Conservation (phyloP, 169 alveolate species). For the Cryptosporidium xiaoi region DNA sequence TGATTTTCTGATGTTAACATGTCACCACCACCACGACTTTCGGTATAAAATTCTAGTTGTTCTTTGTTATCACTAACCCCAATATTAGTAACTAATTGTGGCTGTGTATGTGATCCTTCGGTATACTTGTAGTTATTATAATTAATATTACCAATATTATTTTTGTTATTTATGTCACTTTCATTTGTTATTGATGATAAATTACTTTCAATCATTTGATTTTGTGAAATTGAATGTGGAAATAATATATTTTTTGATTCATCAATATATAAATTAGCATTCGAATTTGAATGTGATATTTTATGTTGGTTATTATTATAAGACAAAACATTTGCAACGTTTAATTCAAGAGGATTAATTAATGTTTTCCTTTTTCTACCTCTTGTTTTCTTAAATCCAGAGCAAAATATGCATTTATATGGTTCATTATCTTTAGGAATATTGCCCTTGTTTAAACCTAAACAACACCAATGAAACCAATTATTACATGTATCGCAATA, state of each 20-base stretch:
- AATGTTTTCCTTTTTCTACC: conserved; percentile 17
- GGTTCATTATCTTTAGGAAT: conserved; percentile 61
- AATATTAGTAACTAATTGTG: too few relatives aligned
- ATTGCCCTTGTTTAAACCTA: conserved; percentile 18
- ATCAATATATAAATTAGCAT: neutral
- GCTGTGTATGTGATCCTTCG: too few relatives aligned
- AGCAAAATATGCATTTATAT: conserved; percentile 36
- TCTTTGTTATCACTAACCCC: too few relatives aligned
- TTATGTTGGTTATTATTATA: neutral
- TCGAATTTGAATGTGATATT: neutral
- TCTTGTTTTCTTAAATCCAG: neutral
- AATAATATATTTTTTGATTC: neutral
- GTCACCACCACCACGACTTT: too few relatives aligned
- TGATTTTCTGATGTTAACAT: too few relatives aligned
- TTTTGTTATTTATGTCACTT: neutral
- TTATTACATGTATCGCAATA: conserved; percentile 66
- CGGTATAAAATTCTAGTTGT: too few relatives aligned
- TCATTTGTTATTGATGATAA: neutral
- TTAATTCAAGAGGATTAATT: too few relatives aligned
- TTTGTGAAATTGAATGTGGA: too few relatives aligned
- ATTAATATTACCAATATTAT: too few relatives aligned
- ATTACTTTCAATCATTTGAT: too few relatives aligned
- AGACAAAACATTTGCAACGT: too few relatives aligned
- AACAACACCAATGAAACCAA: conserved; percentile 71
- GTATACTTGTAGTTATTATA: too few relatives aligned